These are phyloP conservation scores for Kluyveromyces dobzhanskii DNA, from an alignment of 805 yeast genomes.

Conservation along the genomic window DNA sequence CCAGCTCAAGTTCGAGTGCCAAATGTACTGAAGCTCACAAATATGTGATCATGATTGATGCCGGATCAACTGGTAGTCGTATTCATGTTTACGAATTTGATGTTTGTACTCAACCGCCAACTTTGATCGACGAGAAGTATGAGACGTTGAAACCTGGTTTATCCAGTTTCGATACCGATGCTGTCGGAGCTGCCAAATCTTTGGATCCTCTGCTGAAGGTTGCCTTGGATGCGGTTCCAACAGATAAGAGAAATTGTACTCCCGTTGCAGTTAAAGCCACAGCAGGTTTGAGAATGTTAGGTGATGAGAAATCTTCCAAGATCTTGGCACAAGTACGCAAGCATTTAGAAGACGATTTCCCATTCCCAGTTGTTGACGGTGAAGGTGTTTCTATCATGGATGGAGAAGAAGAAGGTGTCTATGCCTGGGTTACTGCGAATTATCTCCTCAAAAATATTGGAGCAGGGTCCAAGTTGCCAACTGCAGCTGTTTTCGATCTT, in stretches of 20 bases:
- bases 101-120: constrained; percentile 79
- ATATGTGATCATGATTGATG: constrained; percentile 91
- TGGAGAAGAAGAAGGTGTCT: constrained; percentile 96
- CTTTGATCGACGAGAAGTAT: constrained; percentile 69
- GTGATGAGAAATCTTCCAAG: constrained; percentile 59
- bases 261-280: constrained; percentile 97
- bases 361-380: constrained; percentile 83
- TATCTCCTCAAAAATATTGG: constrained; percentile 93
- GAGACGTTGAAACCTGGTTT: constrained; percentile 90
- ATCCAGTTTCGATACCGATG: constrained; percentile 73
- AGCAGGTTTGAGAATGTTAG: constrained; percentile 87
- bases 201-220: constrained; percentile 71
- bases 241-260: constrained; percentile 63
- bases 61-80: constrained; percentile 96
- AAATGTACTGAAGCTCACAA: constrained; percentile 41
- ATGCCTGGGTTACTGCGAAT: constrained; percentile 97
- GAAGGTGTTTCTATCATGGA: constrained; percentile 91
- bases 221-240: constrained; percentile 75
- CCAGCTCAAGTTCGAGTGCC: constrained; percentile 9
- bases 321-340: constrained; percentile 70
- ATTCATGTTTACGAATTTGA: constrained; percentile 90
- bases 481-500: constrained; percentile 94
- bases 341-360: constrained; percentile 73
- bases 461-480: constrained; percentile 55
- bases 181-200: constrained; percentile 81